These are phyloP conservation scores for Hypoxylon crocopeplum DNA, from an alignment of 495 filamentous ascomycete genomes.

Conservation along the genomic window DNA sequence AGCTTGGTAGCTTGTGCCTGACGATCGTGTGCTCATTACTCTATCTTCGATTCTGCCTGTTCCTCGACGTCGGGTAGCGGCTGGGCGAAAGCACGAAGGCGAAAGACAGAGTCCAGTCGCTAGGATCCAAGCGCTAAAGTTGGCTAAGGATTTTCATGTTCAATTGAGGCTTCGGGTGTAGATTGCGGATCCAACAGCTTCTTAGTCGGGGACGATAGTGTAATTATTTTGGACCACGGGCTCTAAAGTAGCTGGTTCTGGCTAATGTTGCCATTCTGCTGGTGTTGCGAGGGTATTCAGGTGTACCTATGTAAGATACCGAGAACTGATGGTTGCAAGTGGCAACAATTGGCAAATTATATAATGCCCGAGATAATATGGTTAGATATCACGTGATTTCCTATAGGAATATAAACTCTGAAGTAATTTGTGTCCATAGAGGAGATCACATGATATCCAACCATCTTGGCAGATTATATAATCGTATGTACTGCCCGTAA, in stretches of 20 bases:
- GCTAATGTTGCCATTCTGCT: background rate
- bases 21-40: background rate
- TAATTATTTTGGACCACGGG: conserved; percentile 12
- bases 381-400: no score
- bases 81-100: background rate
- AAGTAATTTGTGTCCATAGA: no score
- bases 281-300: no score
- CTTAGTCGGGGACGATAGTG: background rate
- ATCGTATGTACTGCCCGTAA: no score
- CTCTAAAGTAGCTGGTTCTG: conserved; percentile 11
- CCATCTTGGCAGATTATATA: no score
- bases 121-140: background rate
- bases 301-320: no score
- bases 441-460: no score
- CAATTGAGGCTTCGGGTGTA: no score
- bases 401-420: no score
- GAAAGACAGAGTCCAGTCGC: background rate
- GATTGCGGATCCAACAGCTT: background rate
- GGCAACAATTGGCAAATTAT: no score
- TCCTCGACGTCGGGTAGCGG: background rate
- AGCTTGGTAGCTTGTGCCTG: conserved; percentile 5
- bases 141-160: background rate
- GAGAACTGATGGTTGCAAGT: no score
- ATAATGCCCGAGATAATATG: no score
- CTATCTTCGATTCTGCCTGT: background rate